Conservation (phyloP, 2,329 filamentous ascomycete species). For the Phialophora tarda region DNA sequence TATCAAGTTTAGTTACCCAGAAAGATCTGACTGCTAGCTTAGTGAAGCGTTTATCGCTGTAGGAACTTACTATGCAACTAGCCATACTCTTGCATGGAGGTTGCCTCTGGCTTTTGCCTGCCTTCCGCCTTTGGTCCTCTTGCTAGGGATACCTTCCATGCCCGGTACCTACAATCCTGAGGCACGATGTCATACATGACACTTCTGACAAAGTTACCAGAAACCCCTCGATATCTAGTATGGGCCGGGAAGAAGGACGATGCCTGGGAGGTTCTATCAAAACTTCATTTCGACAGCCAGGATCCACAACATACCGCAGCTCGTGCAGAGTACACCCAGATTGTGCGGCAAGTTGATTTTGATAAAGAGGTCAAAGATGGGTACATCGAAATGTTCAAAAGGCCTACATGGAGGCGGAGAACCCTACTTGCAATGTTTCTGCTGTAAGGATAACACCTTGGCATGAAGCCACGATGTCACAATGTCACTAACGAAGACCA, state of each 20-base stretch:
- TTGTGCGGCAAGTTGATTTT: conserved; percentile 9
- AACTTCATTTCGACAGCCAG: conserved; percentile 4
- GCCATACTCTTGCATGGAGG: conserved; percentile 18
- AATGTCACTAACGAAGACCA: no score
- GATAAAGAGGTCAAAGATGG: conserved; percentile 7
- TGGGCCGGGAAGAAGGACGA: neutral
- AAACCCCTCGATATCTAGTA: conserved; percentile 6
- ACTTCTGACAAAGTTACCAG: neutral
- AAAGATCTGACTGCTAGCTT: conserved; percentile 48
- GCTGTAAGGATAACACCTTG: neutral
- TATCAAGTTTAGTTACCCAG: no score
- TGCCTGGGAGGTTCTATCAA: conserved; percentile 2
- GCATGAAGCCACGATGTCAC: neutral
- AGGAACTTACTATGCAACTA: conserved; percentile 18
- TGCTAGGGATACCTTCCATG: neutral
- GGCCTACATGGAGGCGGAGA: neutral
- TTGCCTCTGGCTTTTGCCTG: conserved; percentile 20
- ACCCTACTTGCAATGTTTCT: conserved; percentile 1
- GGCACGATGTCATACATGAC: neutral
- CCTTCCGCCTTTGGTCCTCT: conserved; percentile 8
- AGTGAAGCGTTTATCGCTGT: conserved; percentile 12
- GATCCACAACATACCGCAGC: neutral
- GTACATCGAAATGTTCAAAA: conserved; percentile 1
- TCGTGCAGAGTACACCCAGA: conserved; percentile 12
- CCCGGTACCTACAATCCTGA: neutral